These are phyloP conservation scores for Plantago lanceolata DNA, from an alignment of 305 asterid species.

Conservation along the genomic window DNA sequence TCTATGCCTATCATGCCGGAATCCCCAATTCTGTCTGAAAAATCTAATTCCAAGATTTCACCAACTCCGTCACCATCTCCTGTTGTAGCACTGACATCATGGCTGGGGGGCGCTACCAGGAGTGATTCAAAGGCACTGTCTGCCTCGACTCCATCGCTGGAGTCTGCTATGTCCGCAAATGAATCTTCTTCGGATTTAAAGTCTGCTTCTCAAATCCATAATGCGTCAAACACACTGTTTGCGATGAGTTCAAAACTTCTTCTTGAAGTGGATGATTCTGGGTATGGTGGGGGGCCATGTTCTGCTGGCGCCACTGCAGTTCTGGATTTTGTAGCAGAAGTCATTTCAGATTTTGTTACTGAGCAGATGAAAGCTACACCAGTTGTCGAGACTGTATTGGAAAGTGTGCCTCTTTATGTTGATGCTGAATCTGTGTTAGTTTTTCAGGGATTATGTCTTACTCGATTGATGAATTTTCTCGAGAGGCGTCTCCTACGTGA, in stretches of 20 bases:
- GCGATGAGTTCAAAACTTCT: slow-evolving; percentile 62
- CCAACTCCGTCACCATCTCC: slow-evolving; percentile 63
- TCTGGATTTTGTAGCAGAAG: slow-evolving; percentile 92
- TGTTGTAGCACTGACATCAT: slow-evolving; percentile 44
- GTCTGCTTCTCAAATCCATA: slow-evolving; percentile 48
- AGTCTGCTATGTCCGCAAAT: slow-evolving; percentile 51
- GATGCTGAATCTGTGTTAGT: slow-evolving; percentile 89
- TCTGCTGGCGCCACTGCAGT: slow-evolving; percentile 96
- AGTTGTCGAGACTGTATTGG: slow-evolving; percentile 72
- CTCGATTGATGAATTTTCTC: slow-evolving; percentile 89
- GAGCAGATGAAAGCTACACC: slow-evolving; percentile 86
- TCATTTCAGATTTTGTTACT: slow-evolving; percentile 73
- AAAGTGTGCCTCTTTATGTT: slow-evolving; percentile 72
- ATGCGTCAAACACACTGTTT: slow-evolving; percentile 48
- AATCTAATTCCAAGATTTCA: slow-evolving; percentile 53
- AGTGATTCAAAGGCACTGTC: slow-evolving; percentile 55
- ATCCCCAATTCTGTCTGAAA: slow-evolving; percentile 76
- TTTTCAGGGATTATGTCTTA: slow-evolving; percentile 92
- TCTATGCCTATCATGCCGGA: slow-evolving; percentile 45
- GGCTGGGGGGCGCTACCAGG: slow-evolving; percentile 33
- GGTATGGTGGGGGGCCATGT: slow-evolving; percentile 99
- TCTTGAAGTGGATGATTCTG: slow-evolving; percentile 93
- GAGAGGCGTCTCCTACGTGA: slow-evolving; percentile 95
- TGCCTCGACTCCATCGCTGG: slow-evolving; percentile 57
- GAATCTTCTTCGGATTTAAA: slow-evolving; percentile 58